Evolutionary conservation across 2,329 filamentous ascomycete species (phyloP).

Genomic region (Sarocladium kiliense): DNA sequence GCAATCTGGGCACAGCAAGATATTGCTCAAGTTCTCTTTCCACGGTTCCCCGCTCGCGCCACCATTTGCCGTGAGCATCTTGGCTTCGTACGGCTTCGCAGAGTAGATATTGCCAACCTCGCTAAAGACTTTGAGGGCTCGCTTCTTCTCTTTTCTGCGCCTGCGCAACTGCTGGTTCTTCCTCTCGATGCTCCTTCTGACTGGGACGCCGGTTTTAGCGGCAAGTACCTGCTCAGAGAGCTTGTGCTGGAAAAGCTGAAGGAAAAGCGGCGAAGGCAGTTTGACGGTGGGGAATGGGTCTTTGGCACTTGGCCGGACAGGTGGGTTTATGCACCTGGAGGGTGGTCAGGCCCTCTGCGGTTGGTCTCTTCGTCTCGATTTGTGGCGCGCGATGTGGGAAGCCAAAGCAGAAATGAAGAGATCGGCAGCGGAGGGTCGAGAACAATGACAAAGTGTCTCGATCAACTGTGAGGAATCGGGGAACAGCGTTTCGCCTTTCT

Average conservation of each 20-base stretch:
- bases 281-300: slow-evolving; percentile 39
- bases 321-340: not conserved
- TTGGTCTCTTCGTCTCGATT: not conserved
- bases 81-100: slow-evolving; percentile 34
- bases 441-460: not conserved
- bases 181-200: slow-evolving; percentile 21
- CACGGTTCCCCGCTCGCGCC: slow-evolving; percentile 39
- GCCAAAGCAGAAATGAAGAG: not conserved
- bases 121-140: slow-evolving; percentile 34
- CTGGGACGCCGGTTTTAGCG: slow-evolving; percentile 7
- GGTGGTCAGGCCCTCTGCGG: not conserved
- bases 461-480: not conserved
- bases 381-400: not conserved
- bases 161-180: slow-evolving; percentile 28
- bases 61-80: slow-evolving; percentile 40
- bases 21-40: slow-evolving; percentile 81
- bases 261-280: slow-evolving; percentile 68
- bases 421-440: not conserved
- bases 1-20: slow-evolving; percentile 85
- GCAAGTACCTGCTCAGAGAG: slow-evolving; percentile 23
- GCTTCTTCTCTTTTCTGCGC: slow-evolving; percentile 27
- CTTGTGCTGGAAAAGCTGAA: slow-evolving; percentile 46
- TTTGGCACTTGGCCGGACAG: not conserved
- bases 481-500: not conserved
- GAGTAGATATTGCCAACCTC: slow-evolving; percentile 38